Evolutionary conservation across 2,329 filamentous ascomycete genomes (phyloP).

Genomic region (Metarhizium brunneum): DNA sequence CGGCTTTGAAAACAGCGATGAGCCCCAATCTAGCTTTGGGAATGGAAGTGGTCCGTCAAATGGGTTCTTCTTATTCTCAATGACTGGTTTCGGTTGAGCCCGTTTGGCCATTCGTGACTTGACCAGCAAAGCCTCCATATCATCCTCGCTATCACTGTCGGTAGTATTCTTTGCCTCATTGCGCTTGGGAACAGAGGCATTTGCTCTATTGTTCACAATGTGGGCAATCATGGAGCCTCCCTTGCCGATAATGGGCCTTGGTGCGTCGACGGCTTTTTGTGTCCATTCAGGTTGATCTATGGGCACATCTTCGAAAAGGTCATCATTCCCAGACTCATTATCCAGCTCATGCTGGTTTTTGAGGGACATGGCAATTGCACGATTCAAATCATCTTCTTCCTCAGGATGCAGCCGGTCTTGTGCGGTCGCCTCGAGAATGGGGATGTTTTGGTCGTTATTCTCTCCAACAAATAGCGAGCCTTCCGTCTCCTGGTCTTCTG

Average conservation of each 20-base stretch:
- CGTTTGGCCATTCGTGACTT: conserved; percentile 57
- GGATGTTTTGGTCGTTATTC: conserved; percentile 14
- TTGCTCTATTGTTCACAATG: conserved; percentile 65
- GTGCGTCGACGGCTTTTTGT: conserved; percentile 40
- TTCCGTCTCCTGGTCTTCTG: conserved; percentile 30
- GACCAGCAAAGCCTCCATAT: conserved; percentile 67
- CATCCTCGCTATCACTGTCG: conserved; percentile 68
- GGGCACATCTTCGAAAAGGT: conserved; percentile 41
- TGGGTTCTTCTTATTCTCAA: conserved; percentile 48
- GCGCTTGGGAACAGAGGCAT: conserved; percentile 43
- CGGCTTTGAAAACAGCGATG: conserved; percentile 44
- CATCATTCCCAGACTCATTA: conserved; percentile 28
- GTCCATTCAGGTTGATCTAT: conserved; percentile 41
- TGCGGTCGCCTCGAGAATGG: conserved; percentile 17
- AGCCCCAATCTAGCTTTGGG: conserved; percentile 69
- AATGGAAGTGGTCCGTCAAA: conserved; percentile 83
- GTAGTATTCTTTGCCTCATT: conserved; percentile 10
- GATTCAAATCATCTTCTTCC: conserved; percentile 56
- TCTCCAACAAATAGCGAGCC: conserved; percentile 42
- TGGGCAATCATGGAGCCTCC: conserved; percentile 58
- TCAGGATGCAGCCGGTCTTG: conserved; percentile 30
- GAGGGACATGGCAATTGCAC: conserved; percentile 79
- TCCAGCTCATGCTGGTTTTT: conserved; percentile 46
- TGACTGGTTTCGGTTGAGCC: conserved; percentile 25
- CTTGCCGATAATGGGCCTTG: conserved; percentile 41